These are phyloP conservation scores for Rhynchospora tenuis DNA, from an alignment of 176 grass and related monocot species.

Conservation along the genomic window DNA sequence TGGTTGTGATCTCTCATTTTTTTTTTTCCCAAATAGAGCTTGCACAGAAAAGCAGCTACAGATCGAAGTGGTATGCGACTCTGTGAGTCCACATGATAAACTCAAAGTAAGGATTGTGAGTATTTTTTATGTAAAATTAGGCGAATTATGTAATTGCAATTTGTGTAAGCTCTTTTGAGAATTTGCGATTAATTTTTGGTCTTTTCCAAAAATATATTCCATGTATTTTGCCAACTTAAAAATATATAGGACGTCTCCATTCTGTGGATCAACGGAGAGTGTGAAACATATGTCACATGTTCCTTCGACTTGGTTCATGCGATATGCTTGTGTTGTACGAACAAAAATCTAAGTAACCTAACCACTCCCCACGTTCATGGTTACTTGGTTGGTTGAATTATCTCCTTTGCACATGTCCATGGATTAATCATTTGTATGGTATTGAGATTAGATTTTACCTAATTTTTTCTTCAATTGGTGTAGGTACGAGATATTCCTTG, in stretches of 20 bases:
- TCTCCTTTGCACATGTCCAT: slow-evolving; percentile 17
- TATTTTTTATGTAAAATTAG: too few relatives aligned
- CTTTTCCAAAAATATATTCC: too few relatives aligned
- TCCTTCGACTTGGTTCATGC: not conserved
- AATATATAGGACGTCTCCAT: not conserved
- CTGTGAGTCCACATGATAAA: too few relatives aligned
- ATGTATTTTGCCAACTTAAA: not conserved
- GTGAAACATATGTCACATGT: slow-evolving; percentile 13
- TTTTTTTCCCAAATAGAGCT: too few relatives aligned
- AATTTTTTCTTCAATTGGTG: not conserved
- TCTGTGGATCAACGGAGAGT: not conserved
- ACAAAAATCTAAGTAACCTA: slow-evolving; percentile 2
- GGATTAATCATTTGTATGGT: slow-evolving; percentile 9
- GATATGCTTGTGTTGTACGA: slow-evolving; percentile 1
- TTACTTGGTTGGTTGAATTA: slow-evolving; percentile 6
- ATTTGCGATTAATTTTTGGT: too few relatives aligned
- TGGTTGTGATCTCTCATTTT: too few relatives aligned
- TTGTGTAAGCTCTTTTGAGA: too few relatives aligned
- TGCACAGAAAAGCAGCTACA: too few relatives aligned
- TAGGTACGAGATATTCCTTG: not conserved
- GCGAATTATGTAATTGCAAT: too few relatives aligned
- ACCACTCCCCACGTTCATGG: not conserved
- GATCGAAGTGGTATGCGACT: too few relatives aligned
- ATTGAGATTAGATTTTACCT: not conserved
- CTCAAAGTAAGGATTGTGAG: too few relatives aligned